Percentiles rank a stretch among this genome's conserved stretches.
Evolutionary conservation across 345 rosid genomes (phyloP).

Genomic region (Pugionium cornutum): DNA sequence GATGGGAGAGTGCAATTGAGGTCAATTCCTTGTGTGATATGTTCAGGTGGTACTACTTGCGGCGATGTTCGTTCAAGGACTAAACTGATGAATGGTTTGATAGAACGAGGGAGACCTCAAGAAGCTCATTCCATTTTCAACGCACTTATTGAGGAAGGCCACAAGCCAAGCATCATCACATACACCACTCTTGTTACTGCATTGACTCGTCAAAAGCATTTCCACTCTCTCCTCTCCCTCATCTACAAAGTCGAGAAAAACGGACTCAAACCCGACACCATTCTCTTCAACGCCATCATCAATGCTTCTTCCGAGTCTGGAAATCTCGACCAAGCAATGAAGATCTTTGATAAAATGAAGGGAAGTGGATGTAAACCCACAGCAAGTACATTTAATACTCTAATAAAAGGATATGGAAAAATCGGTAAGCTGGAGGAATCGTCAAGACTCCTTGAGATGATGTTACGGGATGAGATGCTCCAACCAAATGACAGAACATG

Average conservation of each 20-base stretch:
- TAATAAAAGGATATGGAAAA: constrained; percentile 84
- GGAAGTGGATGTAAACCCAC: constrained; percentile 75
- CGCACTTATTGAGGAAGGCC: constrained; percentile 71
- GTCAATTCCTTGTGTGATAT: constrained; percentile 57
- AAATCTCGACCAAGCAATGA: constrained; percentile 74
- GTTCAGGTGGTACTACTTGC: constrained; percentile 63
- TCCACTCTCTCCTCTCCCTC: constrained; percentile 59
- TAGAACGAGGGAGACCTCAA: constrained; percentile 71
- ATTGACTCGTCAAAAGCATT: constrained; percentile 64
- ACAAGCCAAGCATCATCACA: constrained; percentile 78
- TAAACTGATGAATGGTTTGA: constrained; percentile 72
- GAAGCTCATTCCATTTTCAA: constrained; percentile 72
- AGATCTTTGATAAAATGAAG: constrained; percentile 78
- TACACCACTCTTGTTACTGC: constrained; percentile 79
- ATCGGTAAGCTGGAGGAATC: constrained; percentile 74
- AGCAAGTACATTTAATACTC: constrained; percentile 80
- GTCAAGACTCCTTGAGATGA: constrained; percentile 57
- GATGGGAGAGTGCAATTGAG: constrained; percentile 44
- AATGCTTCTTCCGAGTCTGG: constrained; percentile 89
- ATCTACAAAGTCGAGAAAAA: constrained; percentile 67
- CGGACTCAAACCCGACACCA: constrained; percentile 77
- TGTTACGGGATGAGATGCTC: constrained; percentile 55
- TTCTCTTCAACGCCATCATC: constrained; percentile 88
- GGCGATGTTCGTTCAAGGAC: constrained; percentile 80
- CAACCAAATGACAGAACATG: constrained; percentile 78